These are phyloP conservation scores for Hydrangea macrophylla DNA, from an alignment of 148 eudicot genomes.

Conservation along the genomic window DNA sequence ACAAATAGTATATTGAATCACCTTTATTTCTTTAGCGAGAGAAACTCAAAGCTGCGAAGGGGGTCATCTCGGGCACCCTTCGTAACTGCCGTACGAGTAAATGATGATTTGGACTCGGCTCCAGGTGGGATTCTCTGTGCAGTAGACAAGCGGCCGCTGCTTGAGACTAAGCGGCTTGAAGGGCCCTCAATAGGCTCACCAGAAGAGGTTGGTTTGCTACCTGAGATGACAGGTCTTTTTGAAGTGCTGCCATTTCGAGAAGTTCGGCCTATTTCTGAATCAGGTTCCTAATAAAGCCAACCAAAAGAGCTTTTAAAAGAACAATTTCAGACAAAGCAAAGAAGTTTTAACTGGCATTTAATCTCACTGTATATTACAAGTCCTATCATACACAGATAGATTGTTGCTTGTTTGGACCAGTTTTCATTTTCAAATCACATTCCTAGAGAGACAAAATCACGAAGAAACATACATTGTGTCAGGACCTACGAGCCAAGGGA, in stretches of 20 bases:
- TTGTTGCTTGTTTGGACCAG: no score
- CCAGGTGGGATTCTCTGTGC: constrained; percentile 52
- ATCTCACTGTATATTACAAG: no score
- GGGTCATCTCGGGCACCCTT: constrained; percentile 70
- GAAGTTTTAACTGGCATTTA: no score
- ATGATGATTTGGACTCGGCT: constrained; percentile 45
- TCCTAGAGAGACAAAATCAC: no score
- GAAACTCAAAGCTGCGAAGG: constrained; percentile 84
- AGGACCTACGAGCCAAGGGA: no score
- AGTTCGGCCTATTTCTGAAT: constrained; percentile 51
- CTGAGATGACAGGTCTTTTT: constrained; percentile 47
- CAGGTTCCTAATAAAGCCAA: constrained; percentile 40
- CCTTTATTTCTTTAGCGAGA: constrained; percentile 68
- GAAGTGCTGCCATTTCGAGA: constrained; percentile 66
- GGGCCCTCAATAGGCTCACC: constrained; percentile 46
- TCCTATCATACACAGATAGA: no score
- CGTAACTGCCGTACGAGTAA: constrained; percentile 48
- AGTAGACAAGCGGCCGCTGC: constrained; percentile 42
- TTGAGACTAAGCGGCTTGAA: constrained; percentile 39
- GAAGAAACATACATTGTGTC: no score
- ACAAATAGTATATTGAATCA: not conserved
- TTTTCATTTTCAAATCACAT: no score
- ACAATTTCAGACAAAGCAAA: no score
- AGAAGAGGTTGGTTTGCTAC: constrained; percentile 62
- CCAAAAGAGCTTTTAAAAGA: no score